Evolutionary conservation across 2,329 filamentous ascomycete species (phyloP).

Genomic region (Furcasterigmium sp.): DNA sequence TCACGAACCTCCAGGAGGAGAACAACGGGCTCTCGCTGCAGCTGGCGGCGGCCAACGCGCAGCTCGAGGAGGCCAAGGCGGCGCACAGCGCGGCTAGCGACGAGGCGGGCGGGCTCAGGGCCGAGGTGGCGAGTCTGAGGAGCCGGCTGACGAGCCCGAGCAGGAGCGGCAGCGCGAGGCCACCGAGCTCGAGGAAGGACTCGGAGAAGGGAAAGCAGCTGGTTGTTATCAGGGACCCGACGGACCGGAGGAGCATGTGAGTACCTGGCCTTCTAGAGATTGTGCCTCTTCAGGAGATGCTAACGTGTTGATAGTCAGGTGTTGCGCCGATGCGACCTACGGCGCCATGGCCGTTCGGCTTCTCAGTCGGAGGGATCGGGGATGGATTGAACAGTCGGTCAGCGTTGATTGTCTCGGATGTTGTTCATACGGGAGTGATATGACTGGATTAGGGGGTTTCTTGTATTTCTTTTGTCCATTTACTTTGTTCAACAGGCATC

Average conservation of each 20-base stretch:
- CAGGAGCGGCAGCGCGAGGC: constrained; percentile 4
- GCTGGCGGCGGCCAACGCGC: constrained; percentile 9
- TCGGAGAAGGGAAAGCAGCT: constrained; percentile 11
- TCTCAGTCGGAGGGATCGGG: constrained; percentile 2
- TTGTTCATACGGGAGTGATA: too few species aligned
- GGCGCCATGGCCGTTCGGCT: background rate
- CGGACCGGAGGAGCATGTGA: constrained; percentile 12
- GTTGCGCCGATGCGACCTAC: constrained; percentile 10
- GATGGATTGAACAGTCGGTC: background rate
- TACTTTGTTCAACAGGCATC: background rate
- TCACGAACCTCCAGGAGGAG: constrained; percentile 8
- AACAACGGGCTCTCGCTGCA: constrained; percentile 7
- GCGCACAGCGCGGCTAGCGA: constrained; percentile 8
- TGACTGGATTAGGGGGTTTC: background rate
- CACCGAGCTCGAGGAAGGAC: constrained; percentile 9
- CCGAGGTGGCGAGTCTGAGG: constrained; percentile 9
- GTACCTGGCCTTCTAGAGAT: background rate
- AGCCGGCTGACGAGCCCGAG: constrained; percentile 8
- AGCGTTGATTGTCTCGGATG: too few species aligned
- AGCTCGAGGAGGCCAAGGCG: constrained; percentile 9
- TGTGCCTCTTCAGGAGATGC: background rate
- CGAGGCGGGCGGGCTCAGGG: constrained; percentile 8
- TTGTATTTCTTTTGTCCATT: background rate
- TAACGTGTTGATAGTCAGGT: constrained; percentile 8
- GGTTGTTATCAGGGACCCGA: constrained; percentile 11